Conservation (phyloP, 2,329 filamentous ascomycete species). For the Stagonosporopsis rhizophila region DNA sequence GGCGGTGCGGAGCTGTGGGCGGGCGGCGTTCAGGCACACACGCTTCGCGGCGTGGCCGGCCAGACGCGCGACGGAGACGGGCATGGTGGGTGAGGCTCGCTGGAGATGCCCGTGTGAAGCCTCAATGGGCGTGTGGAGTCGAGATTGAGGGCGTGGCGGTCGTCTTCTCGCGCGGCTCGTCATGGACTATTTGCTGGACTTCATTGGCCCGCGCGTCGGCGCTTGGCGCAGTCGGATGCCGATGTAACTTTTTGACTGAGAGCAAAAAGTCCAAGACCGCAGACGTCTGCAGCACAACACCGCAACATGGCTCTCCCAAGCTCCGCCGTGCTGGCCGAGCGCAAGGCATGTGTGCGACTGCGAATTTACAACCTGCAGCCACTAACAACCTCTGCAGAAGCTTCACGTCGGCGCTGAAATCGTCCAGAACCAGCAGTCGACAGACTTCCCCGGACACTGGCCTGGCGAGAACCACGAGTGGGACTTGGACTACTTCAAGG, state of each 20-base stretch:
- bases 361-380: background rate
- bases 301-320: slow-evolving; percentile 53
- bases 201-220: slow-evolving; percentile 35
- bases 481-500: slow-evolving; percentile 74
- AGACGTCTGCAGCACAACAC: slow-evolving; percentile 12
- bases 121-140: slow-evolving; percentile 47
- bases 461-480: slow-evolving; percentile 86
- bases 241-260: background rate
- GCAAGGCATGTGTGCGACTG: slow-evolving; percentile 61
- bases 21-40: slow-evolving; percentile 64
- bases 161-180: slow-evolving; percentile 29
- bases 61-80: slow-evolving; percentile 73
- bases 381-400: slow-evolving; percentile 61
- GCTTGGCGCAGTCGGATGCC: slow-evolving; percentile 31
- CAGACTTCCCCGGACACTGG: slow-evolving; percentile 90
- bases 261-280: slow-evolving; percentile 16
- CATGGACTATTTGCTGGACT: slow-evolving; percentile 21
- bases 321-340: slow-evolving; percentile 64
- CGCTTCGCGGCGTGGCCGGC: slow-evolving; percentile 74
- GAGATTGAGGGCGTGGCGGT: slow-evolving; percentile 43
- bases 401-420: slow-evolving; percentile 90
- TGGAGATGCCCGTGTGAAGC: slow-evolving; percentile 38
- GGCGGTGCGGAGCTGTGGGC: slow-evolving; percentile 50
- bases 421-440: slow-evolving; percentile 85
- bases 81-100: slow-evolving; percentile 62